A percentile compares a stretch with the other conserved stretches of the same genome.
Conservation (phyloP, 768 basidiomycete species). For the Mycena vitilis region DNA sequence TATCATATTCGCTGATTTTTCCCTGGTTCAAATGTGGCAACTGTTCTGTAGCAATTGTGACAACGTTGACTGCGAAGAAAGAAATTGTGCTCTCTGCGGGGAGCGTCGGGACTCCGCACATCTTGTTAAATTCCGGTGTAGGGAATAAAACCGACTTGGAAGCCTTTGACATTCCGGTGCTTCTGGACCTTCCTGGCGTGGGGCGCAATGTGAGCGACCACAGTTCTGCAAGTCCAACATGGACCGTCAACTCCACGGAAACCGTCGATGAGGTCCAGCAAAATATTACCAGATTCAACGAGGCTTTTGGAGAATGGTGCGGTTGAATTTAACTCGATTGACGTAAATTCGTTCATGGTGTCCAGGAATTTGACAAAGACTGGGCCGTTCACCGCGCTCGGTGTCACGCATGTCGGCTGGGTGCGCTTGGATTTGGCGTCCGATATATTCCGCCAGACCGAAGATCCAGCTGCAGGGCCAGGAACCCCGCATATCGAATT, state of each 20-base stretch:
- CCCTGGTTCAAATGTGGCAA: background rate
- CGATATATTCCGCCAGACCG: conserved; percentile 37
- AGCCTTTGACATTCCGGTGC: conserved; percentile 10
- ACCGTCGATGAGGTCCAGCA: background rate
- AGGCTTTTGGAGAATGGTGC: conserved; percentile 21
- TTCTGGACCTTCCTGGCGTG: conserved; percentile 30
- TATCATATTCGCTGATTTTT: conserved; percentile 10
- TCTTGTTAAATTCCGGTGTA: conserved; percentile 37
- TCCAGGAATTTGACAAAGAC: conserved; percentile 38
- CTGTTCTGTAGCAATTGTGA: background rate
- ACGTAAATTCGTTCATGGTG: background rate
- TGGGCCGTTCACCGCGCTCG: conserved; percentile 43
- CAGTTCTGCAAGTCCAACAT: background rate
- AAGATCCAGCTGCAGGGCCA: conserved; percentile 48
- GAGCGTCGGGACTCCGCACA: conserved; percentile 41
- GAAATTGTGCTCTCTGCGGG: conserved; percentile 50
- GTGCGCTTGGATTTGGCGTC: conserved; percentile 38
- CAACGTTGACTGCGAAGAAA: conserved; percentile 38
- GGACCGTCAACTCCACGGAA: conserved; percentile 16
- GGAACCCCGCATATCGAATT: conserved; percentile 49
- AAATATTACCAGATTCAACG: conserved; percentile 19
- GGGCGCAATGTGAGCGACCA: conserved; percentile 33
- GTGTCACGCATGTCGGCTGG: conserved; percentile 43
- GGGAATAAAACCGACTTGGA: conserved; percentile 26
- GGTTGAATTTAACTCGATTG: too few species aligned